Evolutionary conservation across 1,284 basidiomycete genomes (phyloP), one percentile per base, ranked within the genome.

Genomic region (Lentinula novae-zelandiae): DNA sequence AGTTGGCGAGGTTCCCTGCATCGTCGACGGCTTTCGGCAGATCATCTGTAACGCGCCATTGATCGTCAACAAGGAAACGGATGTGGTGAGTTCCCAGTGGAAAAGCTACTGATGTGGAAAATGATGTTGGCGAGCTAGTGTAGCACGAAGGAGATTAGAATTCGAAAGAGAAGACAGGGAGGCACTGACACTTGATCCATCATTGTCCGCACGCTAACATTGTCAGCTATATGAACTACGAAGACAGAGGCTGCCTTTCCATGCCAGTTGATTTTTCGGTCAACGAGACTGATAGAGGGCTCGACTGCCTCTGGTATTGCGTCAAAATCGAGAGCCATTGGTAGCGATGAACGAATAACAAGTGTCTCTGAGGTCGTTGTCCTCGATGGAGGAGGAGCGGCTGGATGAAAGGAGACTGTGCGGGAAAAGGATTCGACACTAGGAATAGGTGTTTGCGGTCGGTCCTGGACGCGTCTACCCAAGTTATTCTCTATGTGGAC

Each of bases 61-160:
- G 84, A 62, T 93, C 91, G 73, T 99, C 97, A 63, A 99, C 94
- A 66, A 98, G 86, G 79, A 98, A 99, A 67, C 96, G 95, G 71
- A 98, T 82, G 63, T 96, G 92, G 71, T 98, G 95, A 2, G 95
- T 96, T 17, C 96, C 96, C 0, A 95, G 95, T 12, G 87, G 85
- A 3, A 97, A 82, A n/a, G 75, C 63, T 48, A 90, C 79, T 62
- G 76, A 79, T 12, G 77, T 73, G 46, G 71, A 75, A 73, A 80
- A 83, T 5, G 70, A 71, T 6, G 59, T 42, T 33, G 22, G 17
- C 36, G 57, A 33, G 22, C 57, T 58, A 34, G 46, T 10, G 49
- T 8, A 33, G 1, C n/a, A 49, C 22, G 2, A 22, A 22, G 55
- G 17, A 46, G 38, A 40, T 31, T 15, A n/a, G 39, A 38, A 33